A percentile compares a stretch with the other conserved stretches of the same genome.
These are phyloP conservation scores for Fusarium illudens DNA, from an alignment of 2,329 filamentous ascomycete genomes.

Conservation along the genomic window DNA sequence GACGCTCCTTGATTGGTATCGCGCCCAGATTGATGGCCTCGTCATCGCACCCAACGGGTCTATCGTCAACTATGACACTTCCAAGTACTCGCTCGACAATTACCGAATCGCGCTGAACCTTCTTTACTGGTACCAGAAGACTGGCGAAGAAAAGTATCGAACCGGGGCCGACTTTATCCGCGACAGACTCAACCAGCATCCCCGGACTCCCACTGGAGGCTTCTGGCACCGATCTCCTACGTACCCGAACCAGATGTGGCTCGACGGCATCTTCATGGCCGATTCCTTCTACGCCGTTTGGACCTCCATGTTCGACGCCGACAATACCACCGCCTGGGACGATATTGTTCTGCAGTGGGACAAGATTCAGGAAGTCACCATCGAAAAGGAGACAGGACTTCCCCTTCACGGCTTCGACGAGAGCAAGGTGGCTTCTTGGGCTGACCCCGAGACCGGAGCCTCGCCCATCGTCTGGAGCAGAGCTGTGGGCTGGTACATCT, in stretches of 20 bases:
- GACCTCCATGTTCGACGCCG: slow-evolving; percentile 48
- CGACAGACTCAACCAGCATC: slow-evolving; percentile 57
- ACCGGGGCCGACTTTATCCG: slow-evolving; percentile 57
- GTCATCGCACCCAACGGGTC: slow-evolving; percentile 53
- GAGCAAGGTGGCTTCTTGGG: slow-evolving; percentile 59
- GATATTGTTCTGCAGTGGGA: slow-evolving; percentile 57
- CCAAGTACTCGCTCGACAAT: slow-evolving; percentile 60
- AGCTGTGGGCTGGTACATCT: slow-evolving; percentile 62
- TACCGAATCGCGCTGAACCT: slow-evolving; percentile 63
- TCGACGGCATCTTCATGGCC: slow-evolving; percentile 64
- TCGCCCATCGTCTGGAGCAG: slow-evolving; percentile 64
- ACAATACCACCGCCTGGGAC: slow-evolving; percentile 53
- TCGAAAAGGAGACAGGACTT: slow-evolving; percentile 50
- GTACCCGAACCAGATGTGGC: slow-evolving; percentile 65
- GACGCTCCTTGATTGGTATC: slow-evolving; percentile 55
- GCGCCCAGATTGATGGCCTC: slow-evolving; percentile 56
- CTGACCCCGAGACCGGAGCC: slow-evolving; percentile 58
- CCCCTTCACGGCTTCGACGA: slow-evolving; percentile 65
- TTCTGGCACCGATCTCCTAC: slow-evolving; percentile 61
- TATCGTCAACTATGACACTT: slow-evolving; percentile 55
- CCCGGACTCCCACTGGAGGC: slow-evolving; percentile 59
- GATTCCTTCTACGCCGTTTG: slow-evolving; percentile 55
- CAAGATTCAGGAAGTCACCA: slow-evolving; percentile 54
- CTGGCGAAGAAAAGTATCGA: slow-evolving; percentile 58
- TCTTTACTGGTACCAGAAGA: slow-evolving; percentile 58